Evolutionary conservation across 2,329 filamentous ascomycete genomes (phyloP).

Genomic region (Metarhizium humberi): DNA sequence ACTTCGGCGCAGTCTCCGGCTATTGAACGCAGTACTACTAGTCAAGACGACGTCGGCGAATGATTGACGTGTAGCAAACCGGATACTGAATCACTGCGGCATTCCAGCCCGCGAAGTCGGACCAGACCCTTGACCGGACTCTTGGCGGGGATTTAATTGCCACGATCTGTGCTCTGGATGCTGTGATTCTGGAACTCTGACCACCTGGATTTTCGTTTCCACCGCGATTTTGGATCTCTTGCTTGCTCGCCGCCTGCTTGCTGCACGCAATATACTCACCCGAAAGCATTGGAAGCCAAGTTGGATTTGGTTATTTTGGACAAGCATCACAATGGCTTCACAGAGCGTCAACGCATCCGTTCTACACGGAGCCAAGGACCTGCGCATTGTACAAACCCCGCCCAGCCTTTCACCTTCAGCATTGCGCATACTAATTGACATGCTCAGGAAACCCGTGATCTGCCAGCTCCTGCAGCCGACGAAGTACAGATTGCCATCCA

Average conservation of each 20-base stretch:
- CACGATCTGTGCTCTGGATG: not conserved
- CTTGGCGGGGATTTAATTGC: not conserved
- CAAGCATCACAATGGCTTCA: constrained; percentile 1
- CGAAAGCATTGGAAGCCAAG: not conserved
- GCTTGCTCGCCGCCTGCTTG: not conserved
- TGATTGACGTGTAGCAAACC: not conserved
- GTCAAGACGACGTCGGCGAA: not conserved
- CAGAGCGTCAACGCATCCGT: constrained; percentile 38
- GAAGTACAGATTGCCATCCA: constrained; percentile 54
- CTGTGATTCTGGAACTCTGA: not conserved
- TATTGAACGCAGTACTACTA: not conserved
- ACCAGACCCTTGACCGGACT: not conserved
- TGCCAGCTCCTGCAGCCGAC: constrained; percentile 42
- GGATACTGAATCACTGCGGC: not conserved
- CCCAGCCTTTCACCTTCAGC: not conserved
- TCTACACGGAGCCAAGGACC: constrained; percentile 41
- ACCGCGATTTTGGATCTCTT: not conserved
- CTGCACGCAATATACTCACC: not conserved
- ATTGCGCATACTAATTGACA: not conserved
- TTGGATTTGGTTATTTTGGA: not conserved
- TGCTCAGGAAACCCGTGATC: constrained; percentile 41
- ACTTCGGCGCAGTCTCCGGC: not conserved
- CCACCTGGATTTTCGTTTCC: not conserved
- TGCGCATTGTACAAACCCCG: constrained; percentile 32
- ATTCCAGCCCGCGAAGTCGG: not conserved